A percentile compares a stretch with the other conserved stretches of the same genome.
Evolutionary conservation across 495 filamentous ascomycete genomes (phyloP).

Genomic region (Trichoderma orchidacearum): DNA sequence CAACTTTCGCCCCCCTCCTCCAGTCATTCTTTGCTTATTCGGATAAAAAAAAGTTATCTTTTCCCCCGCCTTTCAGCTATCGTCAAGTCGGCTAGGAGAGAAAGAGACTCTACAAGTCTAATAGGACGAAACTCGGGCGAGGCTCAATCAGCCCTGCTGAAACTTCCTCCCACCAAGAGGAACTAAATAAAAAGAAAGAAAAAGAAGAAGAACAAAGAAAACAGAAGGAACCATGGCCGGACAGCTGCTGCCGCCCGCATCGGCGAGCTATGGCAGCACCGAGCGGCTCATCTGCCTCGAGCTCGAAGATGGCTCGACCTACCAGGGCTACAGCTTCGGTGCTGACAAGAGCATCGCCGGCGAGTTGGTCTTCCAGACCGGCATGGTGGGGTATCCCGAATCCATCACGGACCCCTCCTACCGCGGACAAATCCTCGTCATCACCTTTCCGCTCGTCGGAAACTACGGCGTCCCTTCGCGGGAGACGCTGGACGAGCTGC

Average conservation of each 20-base stretch:
- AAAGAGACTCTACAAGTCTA: not conserved
- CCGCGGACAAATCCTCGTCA: constrained; percentile 78
- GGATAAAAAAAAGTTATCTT: no score
- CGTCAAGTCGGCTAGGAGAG: not conserved
- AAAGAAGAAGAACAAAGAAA: not conserved
- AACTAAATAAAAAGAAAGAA: not conserved
- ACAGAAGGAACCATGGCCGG: constrained; percentile 21
- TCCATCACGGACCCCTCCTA: constrained; percentile 89
- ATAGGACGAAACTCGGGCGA: not conserved
- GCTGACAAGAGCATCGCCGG: constrained; percentile 83
- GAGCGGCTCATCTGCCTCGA: constrained; percentile 65
- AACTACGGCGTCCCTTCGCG: constrained; percentile 92
- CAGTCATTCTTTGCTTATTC: not conserved
- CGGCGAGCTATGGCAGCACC: constrained; percentile 33
- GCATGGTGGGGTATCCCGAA: constrained; percentile 98
- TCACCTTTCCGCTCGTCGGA: constrained; percentile 81
- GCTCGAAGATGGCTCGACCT: constrained; percentile 75
- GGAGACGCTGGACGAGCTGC: constrained; percentile 64
- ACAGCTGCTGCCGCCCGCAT: constrained; percentile 37
- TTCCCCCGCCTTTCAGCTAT: not conserved
- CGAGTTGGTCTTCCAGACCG: constrained; percentile 97
- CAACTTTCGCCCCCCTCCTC: not conserved
- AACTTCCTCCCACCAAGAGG: no score
- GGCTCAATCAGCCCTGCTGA: no score
- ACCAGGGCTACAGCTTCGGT: constrained; percentile 91